Evolutionary conservation across 495 filamentous ascomycete genomes (phyloP).

Genomic region (Tuber magnatum): DNA sequence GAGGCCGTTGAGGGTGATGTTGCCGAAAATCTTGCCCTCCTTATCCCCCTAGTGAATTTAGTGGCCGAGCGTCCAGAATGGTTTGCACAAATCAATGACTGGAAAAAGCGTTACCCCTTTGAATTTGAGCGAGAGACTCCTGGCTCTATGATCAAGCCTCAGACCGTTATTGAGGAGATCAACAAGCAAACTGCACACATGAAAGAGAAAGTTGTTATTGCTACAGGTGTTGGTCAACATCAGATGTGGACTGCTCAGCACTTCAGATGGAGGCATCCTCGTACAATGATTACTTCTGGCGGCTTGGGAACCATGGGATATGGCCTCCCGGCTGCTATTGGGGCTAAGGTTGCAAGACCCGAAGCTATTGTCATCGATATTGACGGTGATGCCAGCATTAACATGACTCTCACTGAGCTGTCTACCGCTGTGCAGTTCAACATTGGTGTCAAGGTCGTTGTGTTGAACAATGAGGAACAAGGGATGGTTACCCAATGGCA

Average conservation of each 20-base stretch:
- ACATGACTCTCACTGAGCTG: conserved; percentile 90
- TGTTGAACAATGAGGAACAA: conserved; percentile 95
- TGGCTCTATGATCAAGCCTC: conserved; percentile 75
- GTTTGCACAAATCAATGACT: conserved; percentile 78
- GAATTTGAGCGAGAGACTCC: conserved; percentile 64
- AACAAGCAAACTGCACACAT: conserved; percentile 63
- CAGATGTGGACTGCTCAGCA: conserved; percentile 98
- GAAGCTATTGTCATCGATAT: conserved; percentile 86
- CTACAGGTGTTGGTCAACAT: conserved; percentile 90
- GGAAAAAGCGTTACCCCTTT: conserved; percentile 81
- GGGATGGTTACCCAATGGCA: conserved; percentile 98
- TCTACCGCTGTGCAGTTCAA: conserved; percentile 86
- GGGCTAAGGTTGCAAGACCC: conserved; percentile 82
- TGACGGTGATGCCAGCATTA: conserved; percentile 93
- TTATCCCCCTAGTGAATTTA: conserved; percentile 61
- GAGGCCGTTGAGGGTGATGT: conserved; percentile 74
- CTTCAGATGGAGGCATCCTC: conserved; percentile 79
- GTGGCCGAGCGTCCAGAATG: conserved; percentile 66
- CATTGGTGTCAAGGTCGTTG: conserved; percentile 83
- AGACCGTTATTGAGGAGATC: conserved; percentile 74
- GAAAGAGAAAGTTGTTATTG: conserved; percentile 74
- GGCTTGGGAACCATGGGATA: conserved; percentile 94
- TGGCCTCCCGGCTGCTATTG: conserved; percentile 86
- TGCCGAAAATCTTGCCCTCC: conserved; percentile 59
- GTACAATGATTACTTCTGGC: conserved; percentile 84